Conservation (phyloP, 2,329 filamentous ascomycete species). For the Neopestalotiopsis rosae region DNA sequence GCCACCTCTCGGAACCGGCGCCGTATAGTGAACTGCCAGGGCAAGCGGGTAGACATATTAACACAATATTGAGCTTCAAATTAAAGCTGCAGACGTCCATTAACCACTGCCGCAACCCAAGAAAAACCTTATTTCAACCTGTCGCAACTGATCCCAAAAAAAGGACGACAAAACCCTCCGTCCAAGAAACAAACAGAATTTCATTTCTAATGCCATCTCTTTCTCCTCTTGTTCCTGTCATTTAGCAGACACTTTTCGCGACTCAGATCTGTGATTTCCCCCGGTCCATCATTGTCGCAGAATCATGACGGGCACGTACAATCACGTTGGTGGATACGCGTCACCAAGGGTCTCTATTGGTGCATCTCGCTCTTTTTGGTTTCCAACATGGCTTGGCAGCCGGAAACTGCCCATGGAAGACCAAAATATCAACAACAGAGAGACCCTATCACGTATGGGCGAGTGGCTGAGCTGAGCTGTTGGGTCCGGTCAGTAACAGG, state of each 20-base stretch:
- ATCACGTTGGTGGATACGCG: neutral
- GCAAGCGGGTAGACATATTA: slow-evolving; percentile 17
- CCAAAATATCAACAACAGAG: neutral
- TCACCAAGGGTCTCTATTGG: neutral
- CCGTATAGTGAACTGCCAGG: slow-evolving; percentile 20
- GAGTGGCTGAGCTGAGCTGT: neutral
- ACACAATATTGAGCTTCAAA: slow-evolving; percentile 18
- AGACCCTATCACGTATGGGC: neutral
- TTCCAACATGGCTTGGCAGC: neutral
- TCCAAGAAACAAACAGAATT: neutral
- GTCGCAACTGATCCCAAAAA: neutral
- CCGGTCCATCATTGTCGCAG: neutral
- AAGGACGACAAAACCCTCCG: neutral
- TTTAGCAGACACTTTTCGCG: neutral
- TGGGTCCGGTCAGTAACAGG: neutral
- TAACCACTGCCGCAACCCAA: slow-evolving; percentile 18
- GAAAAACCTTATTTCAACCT: slow-evolving; percentile 18
- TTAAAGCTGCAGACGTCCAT: slow-evolving; percentile 15
- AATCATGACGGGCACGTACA: neutral
- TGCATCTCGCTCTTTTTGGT: neutral
- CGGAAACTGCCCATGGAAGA: neutral
- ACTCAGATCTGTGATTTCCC: neutral
- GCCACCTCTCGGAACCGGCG: slow-evolving; percentile 19
- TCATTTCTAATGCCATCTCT: neutral
- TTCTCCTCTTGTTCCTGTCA: neutral